These are phyloP conservation scores for Kazachstania viticola DNA, from an alignment of 805 yeast species.

Conservation along the genomic window DNA sequence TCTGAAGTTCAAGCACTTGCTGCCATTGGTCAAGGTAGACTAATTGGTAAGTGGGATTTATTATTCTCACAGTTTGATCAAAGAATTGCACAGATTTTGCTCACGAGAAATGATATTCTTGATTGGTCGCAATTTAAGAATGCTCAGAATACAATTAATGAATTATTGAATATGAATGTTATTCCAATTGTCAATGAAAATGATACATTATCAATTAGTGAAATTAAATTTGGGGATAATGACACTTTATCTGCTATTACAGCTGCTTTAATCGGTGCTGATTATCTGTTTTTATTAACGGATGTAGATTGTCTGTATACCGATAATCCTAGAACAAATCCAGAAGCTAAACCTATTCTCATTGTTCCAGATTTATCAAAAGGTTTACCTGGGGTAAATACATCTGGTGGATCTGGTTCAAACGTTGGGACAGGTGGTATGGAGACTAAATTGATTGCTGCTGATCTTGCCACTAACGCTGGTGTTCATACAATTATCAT, in stretches of 20 bases:
- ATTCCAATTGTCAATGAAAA: slow-evolving; percentile 96
- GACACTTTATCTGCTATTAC: slow-evolving; percentile 94
- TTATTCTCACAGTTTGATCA: slow-evolving; percentile 77
- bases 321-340: slow-evolving; percentile 80
- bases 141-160: slow-evolving; percentile 80
- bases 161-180: slow-evolving; percentile 75
- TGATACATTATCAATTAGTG: slow-evolving; percentile 87
- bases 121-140: slow-evolving; percentile 86
- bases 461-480: slow-evolving; percentile 87
- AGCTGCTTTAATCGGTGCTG: slow-evolving; percentile 90
- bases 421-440: slow-evolving; percentile 99
- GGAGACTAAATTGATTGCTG: slow-evolving; percentile 95
- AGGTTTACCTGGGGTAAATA: slow-evolving; percentile 52
- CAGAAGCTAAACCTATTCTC: slow-evolving; percentile 71
- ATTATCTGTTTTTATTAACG: slow-evolving; percentile 80
- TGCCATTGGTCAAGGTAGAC: slow-evolving; percentile 88
- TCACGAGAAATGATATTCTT: slow-evolving; percentile 86
- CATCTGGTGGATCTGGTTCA: slow-evolving; percentile 68
- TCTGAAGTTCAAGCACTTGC: slow-evolving; percentile 88
- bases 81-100: slow-evolving; percentile 80
- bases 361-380: slow-evolving; percentile 68
- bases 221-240: slow-evolving; percentile 95
- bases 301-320: slow-evolving; percentile 95
- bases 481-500: slow-evolving; percentile 89
- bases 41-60: slow-evolving; percentile 87